These are phyloP conservation scores for Colletotrichum filicis DNA, from an alignment of 2,329 filamentous ascomycete species.

Conservation along the genomic window DNA sequence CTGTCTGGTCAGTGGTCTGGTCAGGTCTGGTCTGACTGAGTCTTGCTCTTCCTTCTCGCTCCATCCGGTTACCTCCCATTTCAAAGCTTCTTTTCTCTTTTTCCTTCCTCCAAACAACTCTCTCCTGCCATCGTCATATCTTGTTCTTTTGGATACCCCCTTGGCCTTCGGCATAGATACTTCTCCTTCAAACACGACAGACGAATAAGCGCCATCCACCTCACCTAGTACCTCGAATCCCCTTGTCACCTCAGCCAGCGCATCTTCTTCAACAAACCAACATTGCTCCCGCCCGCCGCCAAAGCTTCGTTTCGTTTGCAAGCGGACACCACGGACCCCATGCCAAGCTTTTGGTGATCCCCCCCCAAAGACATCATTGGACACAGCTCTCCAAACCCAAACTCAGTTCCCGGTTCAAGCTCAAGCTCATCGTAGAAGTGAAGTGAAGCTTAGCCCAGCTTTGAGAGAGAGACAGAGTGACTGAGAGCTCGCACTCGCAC, in stretches of 20 bases:
- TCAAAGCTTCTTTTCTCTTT: background rate
- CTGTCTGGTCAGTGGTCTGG: background rate
- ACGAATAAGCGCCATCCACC: background rate
- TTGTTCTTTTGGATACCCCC: background rate
- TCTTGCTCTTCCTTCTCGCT: too few relatives aligned
- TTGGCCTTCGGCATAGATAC: too few relatives aligned
- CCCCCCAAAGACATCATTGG: constrained; percentile 20
- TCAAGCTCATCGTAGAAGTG: too few relatives aligned
- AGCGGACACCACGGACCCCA: background rate
- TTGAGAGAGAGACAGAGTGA: background rate
- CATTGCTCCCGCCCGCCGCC: background rate
- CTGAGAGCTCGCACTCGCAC: background rate
- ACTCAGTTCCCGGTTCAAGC: background rate
- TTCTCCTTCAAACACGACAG: background rate
- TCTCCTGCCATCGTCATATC: too few relatives aligned
- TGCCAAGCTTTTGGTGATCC: constrained; percentile 9
- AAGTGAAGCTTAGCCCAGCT: too few relatives aligned
- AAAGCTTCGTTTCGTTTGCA: background rate
- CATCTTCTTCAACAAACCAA: background rate
- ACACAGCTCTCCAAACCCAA: constrained; percentile 11
- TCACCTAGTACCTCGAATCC: too few relatives aligned
- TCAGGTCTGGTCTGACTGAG: too few relatives aligned
- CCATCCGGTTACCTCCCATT: background rate
- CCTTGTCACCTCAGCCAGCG: too few relatives aligned
- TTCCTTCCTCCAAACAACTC: background rate